Evolutionary conservation across 1,139 yeast genomes (phyloP), one percentile per base, ranked within the genome.

Genomic region (Yamadazyma epiphylla): DNA sequence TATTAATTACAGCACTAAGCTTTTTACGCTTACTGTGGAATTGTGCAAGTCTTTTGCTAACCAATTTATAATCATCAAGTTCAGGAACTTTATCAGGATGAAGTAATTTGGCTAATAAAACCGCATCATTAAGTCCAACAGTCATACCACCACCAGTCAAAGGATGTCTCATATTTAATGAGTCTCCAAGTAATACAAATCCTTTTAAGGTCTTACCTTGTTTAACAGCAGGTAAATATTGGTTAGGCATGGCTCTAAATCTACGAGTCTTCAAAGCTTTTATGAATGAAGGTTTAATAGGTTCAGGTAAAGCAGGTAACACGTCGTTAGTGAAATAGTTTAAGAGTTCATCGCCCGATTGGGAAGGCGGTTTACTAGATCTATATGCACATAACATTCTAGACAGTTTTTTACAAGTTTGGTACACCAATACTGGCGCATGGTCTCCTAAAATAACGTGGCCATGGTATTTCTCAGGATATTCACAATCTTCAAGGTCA

Each of bases 71-170:
- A 51, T 87, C 82, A 16, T 53, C 55, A 27, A 91, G 69, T 37
- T 77, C 80, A 13, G 74, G 70, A 11, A 83, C 78, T 29, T 64
- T 44, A 30, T 68, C 53, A 28, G 82, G 77, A 19, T 78, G 74
- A 29, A 87, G 61, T 22, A 81, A 58, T 40, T 69, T 70, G 15
- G 84, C 73, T 45, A 84, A 62, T 37, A 83, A 55, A 12, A 71
- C 87, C 5, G 89, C 91, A 53, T 91, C 99, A 51, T 80, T 84
- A 39, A 94, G 67, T 1, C 96, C 97, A 26, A 91, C 98, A 8
- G 97, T 89, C 99, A 91, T 91, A 38, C 99, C 99, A 37, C 98
- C 98, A 27, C 99, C 99, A 1, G 98, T 91, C 41, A 91, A 71
- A 13, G 99, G 99, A 56, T 91, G 99, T 53, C 99, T 76, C 96